A percentile compares a stretch with the other conserved stretches of the same genome.
These are phyloP conservation scores for Diaporthe amygdali DNA, from an alignment of 2,329 filamentous ascomycete species.

Conservation along the genomic window DNA sequence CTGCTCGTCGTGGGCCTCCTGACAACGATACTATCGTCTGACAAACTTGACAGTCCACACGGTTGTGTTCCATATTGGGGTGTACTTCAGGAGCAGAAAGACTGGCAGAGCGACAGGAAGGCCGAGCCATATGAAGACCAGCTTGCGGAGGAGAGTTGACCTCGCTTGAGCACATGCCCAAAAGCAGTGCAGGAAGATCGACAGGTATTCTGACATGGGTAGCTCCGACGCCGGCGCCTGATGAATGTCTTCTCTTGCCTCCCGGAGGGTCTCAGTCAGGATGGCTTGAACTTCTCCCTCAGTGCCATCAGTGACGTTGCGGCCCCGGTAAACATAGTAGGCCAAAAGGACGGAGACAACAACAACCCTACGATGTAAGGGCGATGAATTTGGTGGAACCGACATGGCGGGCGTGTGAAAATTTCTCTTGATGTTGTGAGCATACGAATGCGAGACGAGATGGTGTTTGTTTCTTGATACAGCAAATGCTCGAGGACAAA, in stretches of 20 bases:
- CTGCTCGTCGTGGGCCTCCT: background rate
- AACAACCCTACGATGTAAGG: background rate
- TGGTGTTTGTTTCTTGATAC: no score
- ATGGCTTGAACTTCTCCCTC: background rate
- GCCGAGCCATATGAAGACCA: background rate
- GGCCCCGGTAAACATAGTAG: background rate
- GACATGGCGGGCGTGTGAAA: background rate
- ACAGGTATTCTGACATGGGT: background rate
- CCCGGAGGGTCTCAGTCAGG: background rate
- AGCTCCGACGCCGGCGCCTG: no score
- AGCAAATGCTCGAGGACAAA: no score
- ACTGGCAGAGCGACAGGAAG: background rate
- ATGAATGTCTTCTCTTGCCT: background rate
- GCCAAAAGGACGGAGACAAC: background rate
- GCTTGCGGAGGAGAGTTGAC: background rate
- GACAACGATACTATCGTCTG: background rate
- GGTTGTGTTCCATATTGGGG: background rate
- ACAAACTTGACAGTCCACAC: background rate
- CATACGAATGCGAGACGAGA: no score
- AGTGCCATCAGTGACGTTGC: no score
- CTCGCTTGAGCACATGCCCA: background rate
- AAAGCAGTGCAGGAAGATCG: background rate
- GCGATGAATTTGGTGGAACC: background rate
- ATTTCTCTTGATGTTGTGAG: no score
- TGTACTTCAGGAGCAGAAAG: background rate